Conservation (phyloP, 2,329 filamentous ascomycete species). For the Cercospora sp. region DNA sequence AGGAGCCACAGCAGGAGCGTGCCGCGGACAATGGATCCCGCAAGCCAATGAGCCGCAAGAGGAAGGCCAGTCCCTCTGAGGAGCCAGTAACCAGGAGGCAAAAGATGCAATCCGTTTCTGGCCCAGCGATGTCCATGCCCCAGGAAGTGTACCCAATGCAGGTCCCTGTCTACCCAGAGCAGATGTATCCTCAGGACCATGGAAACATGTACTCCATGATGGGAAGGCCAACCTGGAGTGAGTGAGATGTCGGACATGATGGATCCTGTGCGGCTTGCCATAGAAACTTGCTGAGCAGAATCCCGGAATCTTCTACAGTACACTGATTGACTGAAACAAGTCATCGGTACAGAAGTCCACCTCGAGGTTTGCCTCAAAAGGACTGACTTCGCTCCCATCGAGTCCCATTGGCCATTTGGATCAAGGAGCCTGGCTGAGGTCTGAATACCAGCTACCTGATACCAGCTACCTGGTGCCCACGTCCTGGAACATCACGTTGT, state of each 20-base stretch:
- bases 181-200: conserved; percentile 1
- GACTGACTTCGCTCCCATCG: background rate
- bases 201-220: conserved; percentile 23
- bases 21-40: conserved; percentile 15
- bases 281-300: background rate
- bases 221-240: conserved; percentile 30
- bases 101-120: conserved; percentile 18
- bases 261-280: background rate
- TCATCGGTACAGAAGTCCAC: background rate
- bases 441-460: background rate
- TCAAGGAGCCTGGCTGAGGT: background rate
- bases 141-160: conserved; percentile 11
- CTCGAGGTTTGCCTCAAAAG: background rate
- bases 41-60: conserved; percentile 32
- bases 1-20: conserved; percentile 23
- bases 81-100: conserved; percentile 26
- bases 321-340: background rate
- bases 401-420: background rate
- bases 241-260: conserved; percentile 14
- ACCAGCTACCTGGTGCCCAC: background rate
- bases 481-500: background rate
- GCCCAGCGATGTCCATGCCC: conserved; percentile 15
- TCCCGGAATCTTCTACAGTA: background rate
- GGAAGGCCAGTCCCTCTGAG: conserved; percentile 30
- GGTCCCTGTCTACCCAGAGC: conserved; percentile 10